Evolutionary conservation across 1,284 basidiomycete genomes (phyloP).

Genomic region (Filobasidium uniguttulatum): DNA sequence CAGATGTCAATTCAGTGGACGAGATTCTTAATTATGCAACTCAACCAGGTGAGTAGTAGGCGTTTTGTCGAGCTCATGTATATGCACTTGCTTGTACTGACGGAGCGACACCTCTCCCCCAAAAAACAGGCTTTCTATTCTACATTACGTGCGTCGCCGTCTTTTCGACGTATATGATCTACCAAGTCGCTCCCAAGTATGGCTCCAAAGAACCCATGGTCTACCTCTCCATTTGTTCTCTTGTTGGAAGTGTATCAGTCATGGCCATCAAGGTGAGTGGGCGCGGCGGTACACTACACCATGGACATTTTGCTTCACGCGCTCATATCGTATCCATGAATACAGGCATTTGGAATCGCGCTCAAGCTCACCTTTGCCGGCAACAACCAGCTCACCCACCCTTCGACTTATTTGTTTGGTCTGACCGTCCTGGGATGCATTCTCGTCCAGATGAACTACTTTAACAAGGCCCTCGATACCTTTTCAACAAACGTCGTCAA

Average conservation of each 20-base stretch:
- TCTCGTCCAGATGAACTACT: conserved; percentile 94
- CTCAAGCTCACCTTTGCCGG: conserved; percentile 88
- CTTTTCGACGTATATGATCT: conserved; percentile 77
- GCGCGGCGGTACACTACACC: background rate
- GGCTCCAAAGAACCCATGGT: conserved; percentile 80
- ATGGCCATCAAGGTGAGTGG: conserved; percentile 64
- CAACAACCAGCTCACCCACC: conserved; percentile 89
- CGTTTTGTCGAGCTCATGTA: too few species aligned
- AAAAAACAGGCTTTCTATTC: conserved; percentile 53
- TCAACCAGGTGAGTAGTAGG: conserved; percentile 66
- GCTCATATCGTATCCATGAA: too few species aligned
- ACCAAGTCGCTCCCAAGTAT: conserved; percentile 68
- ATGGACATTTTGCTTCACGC: background rate
- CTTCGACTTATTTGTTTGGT: conserved; percentile 88
- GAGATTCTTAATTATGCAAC: conserved; percentile 82
- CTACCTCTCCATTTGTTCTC: conserved; percentile 78
- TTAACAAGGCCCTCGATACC: conserved; percentile 94
- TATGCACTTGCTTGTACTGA: conserved; percentile 4
- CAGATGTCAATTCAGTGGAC: conserved; percentile 83
- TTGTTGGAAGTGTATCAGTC: conserved; percentile 74
- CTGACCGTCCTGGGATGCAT: conserved; percentile 75
- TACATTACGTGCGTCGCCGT: conserved; percentile 77
- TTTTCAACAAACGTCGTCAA: conserved; percentile 98
- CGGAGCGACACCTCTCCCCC: background rate
- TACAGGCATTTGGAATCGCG: conserved; percentile 75